Evolutionary conservation across 2,329 filamentous ascomycete genomes (phyloP), one percentile per base, ranked within the genome.

Genomic region (Thielaviopsis ethacetica): DNA sequence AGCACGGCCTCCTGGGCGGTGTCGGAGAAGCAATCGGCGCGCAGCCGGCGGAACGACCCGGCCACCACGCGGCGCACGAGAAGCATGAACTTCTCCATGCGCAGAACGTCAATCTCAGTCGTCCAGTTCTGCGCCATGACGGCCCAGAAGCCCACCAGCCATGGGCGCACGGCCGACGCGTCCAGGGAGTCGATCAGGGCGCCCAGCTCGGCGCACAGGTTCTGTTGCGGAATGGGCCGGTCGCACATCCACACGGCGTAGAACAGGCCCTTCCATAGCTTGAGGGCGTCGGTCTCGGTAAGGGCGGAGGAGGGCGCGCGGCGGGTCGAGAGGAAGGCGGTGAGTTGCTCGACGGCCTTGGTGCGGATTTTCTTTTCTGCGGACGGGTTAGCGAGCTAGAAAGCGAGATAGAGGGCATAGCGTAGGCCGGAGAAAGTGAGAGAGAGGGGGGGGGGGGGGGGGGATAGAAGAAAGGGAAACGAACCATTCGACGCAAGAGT

Each of bases 241-340:
- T 96, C 91, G 70, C 85, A 89, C 84, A 95, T 93, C 85, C 89
- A 96, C 67, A 93, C 81, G 67, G 85, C 85, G 77, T 90, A 96
- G 76, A 93, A 96, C 21, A 97, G 80, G 5, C 90, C 91, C 69
- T 94, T 95, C 89, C 90, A 95, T 64, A 97, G 80, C 74, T 95
- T 95, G 62, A 91, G 76, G 55, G 88, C 76, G 63, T 95, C 90
- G 64, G 86, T 70, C 49, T 80, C 74, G 19, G 80, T 73, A 62
- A 96, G 80, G 58, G 71, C 66, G 5, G 57, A 21, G 15, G 44
- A 47, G 50, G 30, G 60, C 22, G 60, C 53, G 52, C 59, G 57
- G 44, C 74, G 69, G 49, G 80, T 78, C 62, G 80, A 76, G 68
- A 97, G 84, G 75, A 88, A 96, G 55, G 82, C 79, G 64, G 83